Conservation (phyloP, 257 asterid genomes). For the Nemophila menziesii region DNA sequence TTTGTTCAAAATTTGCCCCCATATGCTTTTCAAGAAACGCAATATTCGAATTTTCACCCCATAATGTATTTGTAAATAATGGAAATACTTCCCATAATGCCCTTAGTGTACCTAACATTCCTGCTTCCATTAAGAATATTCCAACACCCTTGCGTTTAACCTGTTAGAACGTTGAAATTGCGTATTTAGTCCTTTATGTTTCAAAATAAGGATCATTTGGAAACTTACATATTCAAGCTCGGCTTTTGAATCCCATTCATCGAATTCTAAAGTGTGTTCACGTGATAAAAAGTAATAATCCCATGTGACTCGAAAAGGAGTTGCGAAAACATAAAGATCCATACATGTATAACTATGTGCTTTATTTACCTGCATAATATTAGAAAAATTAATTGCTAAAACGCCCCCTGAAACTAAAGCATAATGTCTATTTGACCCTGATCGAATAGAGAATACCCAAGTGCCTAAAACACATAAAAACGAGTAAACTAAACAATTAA, state of each 20-base stretch:
- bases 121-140: conserved; percentile 79
- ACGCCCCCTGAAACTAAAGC: background rate
- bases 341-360: conserved; percentile 93
- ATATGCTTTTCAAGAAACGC: conserved; percentile 72
- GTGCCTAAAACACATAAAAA: background rate
- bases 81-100: conserved; percentile 88
- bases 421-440: background rate
- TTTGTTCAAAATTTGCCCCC: conserved; percentile 66
- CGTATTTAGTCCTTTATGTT: background rate
- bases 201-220: background rate
- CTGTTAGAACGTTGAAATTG: conserved; percentile 21
- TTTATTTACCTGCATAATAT: conserved; percentile 35
- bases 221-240: conserved; percentile 72
- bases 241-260: conserved; percentile 69
- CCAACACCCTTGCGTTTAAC: conserved; percentile 62
- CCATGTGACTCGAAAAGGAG: conserved; percentile 83
- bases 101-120: conserved; percentile 59
- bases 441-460: background rate
- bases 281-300: conserved; percentile 68
- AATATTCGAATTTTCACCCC: conserved; percentile 76
- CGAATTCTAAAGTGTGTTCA: conserved; percentile 66
- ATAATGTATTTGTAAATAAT: conserved; percentile 51
- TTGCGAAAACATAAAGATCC: conserved; percentile 83
- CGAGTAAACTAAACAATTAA: no score
- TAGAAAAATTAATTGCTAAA: background rate